A percentile compares a stretch with the other conserved stretches of the same genome.
Conservation (phyloP, 2,329 filamentous ascomycete species). For the Penicillium concentricum region DNA sequence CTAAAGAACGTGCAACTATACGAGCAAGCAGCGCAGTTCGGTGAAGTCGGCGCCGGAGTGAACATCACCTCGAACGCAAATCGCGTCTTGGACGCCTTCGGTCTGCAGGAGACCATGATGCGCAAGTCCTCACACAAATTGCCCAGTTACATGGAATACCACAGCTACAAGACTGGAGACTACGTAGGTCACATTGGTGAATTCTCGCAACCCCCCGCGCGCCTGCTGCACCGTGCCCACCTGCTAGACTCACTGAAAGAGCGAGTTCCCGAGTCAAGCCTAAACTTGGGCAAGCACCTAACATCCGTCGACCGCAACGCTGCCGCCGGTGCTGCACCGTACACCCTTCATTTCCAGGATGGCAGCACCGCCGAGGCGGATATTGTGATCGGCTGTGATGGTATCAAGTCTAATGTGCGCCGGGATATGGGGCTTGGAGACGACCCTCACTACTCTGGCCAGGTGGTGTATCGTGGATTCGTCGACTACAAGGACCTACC, state of each 20-base stretch:
- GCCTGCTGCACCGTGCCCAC: slow-evolving; percentile 34
- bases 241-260: slow-evolving; percentile 38
- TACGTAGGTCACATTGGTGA: slow-evolving; percentile 33
- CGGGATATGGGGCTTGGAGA: slow-evolving; percentile 28
- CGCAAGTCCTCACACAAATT: slow-evolving; percentile 36
- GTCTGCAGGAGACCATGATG: slow-evolving; percentile 31
- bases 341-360: slow-evolving; percentile 44
- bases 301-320: slow-evolving; percentile 21
- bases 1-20: slow-evolving; percentile 35
- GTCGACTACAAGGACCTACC: slow-evolving; percentile 35
- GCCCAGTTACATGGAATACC: slow-evolving; percentile 33
- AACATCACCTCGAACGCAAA: slow-evolving; percentile 40
- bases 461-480: slow-evolving; percentile 40
- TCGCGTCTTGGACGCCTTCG: slow-evolving; percentile 34
- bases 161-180: slow-evolving; percentile 26
- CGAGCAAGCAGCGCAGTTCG: slow-evolving; percentile 39
- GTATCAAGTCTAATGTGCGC: slow-evolving; percentile 51
- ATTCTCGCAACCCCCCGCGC: slow-evolving; percentile 26
- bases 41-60: slow-evolving; percentile 40
- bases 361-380: slow-evolving; percentile 43
- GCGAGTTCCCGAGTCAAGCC: slow-evolving; percentile 26
- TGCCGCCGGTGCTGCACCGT: slow-evolving; percentile 25
- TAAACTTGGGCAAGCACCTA: slow-evolving; percentile 30
- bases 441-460: slow-evolving; percentile 35
- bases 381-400: slow-evolving; percentile 50